Conservation (phyloP, 164 flowering plant genomes). For the Magnolia officinalis region DNA sequence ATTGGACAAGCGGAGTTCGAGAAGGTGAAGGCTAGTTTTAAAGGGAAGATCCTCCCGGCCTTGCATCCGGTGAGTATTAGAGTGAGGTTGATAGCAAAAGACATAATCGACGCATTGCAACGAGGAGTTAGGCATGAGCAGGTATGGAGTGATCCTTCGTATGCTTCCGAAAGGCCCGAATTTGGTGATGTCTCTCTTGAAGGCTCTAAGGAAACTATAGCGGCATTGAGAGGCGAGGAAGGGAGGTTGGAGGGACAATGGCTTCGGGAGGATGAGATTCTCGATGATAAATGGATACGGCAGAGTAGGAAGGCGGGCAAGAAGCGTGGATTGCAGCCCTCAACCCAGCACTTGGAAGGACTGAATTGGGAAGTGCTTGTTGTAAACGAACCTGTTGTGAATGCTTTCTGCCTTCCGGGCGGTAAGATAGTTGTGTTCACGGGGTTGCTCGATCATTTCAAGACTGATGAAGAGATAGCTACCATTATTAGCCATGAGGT, state of each 20-base stretch:
- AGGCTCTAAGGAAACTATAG: conserved; percentile 21
- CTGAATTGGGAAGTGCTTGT: conserved; percentile 90
- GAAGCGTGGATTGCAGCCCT: conserved; percentile 33
- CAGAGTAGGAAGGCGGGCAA: conserved; percentile 57
- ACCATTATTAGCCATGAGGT: conserved; percentile 82
- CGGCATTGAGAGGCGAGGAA: conserved; percentile 32
- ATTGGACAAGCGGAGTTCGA: conserved; percentile 69
- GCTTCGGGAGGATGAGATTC: conserved; percentile 66
- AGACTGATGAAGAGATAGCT: conserved; percentile 71
- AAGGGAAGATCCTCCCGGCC: conserved; percentile 78
- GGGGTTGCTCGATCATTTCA: conserved; percentile 70
- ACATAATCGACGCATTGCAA: conserved; percentile 69
- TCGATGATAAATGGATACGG: conserved; percentile 85
- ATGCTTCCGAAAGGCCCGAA: conserved; percentile 29
- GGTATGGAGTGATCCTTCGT: conserved; percentile 67
- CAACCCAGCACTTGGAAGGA: conserved; percentile 67
- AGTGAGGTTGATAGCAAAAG: conserved; percentile 68
- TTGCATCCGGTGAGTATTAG: conserved; percentile 82
- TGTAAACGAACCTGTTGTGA: conserved; percentile 68
- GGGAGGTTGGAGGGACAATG: conserved; percentile 40
- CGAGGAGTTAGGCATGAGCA: conserved; percentile 68
- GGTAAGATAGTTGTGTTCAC: conserved; percentile 92
- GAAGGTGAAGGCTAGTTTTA: conserved; percentile 41
- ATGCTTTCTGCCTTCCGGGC: conserved; percentile 93
- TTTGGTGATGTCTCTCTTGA: conserved; percentile 1